Base-by-base conservation (phyloP, 108 stramenopile genomes). In the Epithemia pelagica region DNA sequence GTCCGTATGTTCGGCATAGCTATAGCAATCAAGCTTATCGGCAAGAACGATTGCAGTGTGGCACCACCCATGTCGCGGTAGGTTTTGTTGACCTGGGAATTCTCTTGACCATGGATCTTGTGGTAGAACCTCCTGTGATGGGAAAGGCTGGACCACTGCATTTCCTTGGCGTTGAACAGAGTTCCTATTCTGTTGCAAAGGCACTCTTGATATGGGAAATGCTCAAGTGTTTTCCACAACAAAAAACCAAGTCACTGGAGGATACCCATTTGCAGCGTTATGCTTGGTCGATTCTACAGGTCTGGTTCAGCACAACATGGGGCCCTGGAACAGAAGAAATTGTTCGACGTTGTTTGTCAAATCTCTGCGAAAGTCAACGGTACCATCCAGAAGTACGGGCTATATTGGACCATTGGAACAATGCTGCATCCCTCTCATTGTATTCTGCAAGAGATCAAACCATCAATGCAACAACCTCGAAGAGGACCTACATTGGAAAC, bases 41-140 rank as follows among this genome's bases (percentile, higher is more conserved):
- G 19, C 52, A 30, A 30, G 52, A 61, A 20, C 30, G 30, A 0
- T 67, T 73, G 2, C 24, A 24, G 3, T 61, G 30, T 3, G 72
- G 72, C 51, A 73, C 21, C 2, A 68, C 67, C 10, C 74, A 75
- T 58, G 70, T 75, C 15, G 74, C 74, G 21, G 64, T 75, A 29
- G 74, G 74, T 24, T 75, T 75, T 25, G 74, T 75, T 22, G 74
- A 75, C 33, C 70, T 75, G 1, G 74, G 74, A 1, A 53, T 75
- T 52, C 69, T 75, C 3, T 23, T 75, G 5, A 64, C 55, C 51
- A 25, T 46, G 19, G 29, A 52, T 37, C 27, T 74, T 0, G n/a
- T n/a, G n/a, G 37, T 10, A 46, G 37, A 46, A 10, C 37, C 37
- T 15, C 37, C 37, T 46, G 15, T 15, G 5, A 10, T 46, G 37